Conservation (phyloP, 1,139 yeast species). For the Suhomyces terraborum region DNA sequence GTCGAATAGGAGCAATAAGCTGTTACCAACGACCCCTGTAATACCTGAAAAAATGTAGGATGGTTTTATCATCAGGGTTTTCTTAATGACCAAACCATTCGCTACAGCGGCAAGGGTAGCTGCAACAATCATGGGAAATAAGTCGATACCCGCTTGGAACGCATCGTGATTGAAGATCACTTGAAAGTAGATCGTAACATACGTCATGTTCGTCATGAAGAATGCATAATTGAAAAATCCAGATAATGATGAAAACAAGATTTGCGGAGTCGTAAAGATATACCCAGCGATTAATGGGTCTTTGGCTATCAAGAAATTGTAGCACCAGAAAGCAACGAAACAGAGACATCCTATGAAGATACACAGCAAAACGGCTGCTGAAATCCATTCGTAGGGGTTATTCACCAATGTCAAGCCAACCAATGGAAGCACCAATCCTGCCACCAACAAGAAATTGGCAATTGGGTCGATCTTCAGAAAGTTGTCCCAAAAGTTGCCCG, state of each 20-base stretch:
- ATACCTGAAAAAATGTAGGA: constrained; percentile 21
- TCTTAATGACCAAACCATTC: constrained; percentile 22
- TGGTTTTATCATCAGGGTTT: constrained; percentile 21
- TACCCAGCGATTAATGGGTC: constrained; percentile 19
- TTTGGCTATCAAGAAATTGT: constrained; percentile 21
- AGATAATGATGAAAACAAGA: constrained; percentile 17
- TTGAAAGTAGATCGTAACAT: constrained; percentile 27
- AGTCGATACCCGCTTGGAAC: constrained; percentile 24
- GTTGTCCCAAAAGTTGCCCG: constrained; percentile 11
- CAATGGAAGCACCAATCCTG: constrained; percentile 23
- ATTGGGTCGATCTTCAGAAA: constrained; percentile 19
- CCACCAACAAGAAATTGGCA: constrained; percentile 20
- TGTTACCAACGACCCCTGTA: constrained; percentile 22
- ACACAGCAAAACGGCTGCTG: constrained; percentile 22
- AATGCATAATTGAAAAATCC: constrained; percentile 21
- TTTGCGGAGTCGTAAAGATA: constrained; percentile 19
- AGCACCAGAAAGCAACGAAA: constrained; percentile 16
- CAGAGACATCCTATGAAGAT: constrained; percentile 20
- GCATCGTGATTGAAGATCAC: constrained; percentile 22
- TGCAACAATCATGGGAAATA: constrained; percentile 24
- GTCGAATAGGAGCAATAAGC: constrained; percentile 20
- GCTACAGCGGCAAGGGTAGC: constrained; percentile 21
- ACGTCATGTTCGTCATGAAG: constrained; percentile 22
- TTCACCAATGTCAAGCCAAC: constrained; percentile 24
- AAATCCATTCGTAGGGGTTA: constrained; percentile 21